A percentile compares a stretch with the other conserved stretches of the same genome.
phyloP scores from a whole-genome alignment of 2,329 filamentous ascomycete genomes.

The Fusarium sp. region DNA sequence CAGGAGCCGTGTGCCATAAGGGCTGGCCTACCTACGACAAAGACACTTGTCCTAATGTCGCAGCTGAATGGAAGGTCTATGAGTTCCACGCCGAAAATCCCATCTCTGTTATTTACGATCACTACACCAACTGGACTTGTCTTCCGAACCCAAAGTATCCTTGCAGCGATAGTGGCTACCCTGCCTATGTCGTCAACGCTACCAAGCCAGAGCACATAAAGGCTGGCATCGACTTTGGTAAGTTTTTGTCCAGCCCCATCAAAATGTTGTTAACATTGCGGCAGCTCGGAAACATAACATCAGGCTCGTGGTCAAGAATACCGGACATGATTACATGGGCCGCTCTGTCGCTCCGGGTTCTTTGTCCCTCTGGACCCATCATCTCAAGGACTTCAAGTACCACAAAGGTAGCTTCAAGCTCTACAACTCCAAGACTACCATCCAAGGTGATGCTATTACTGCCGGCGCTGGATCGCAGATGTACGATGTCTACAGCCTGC shows the following conservation, averaged over 20 bases:
- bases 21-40: conserved; percentile 47
- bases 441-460: conserved; percentile 65
- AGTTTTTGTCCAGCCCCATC: background rate
- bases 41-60: conserved; percentile 50
- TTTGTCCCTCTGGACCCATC: conserved; percentile 68
- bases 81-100: conserved; percentile 51
- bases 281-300: conserved; percentile 60
- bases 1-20: conserved; percentile 52
- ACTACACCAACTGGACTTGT: conserved; percentile 67
- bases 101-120: conserved; percentile 55
- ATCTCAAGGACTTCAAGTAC: conserved; percentile 59
- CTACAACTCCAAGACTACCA: conserved; percentile 57
- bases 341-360: conserved; percentile 65
- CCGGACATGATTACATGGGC: conserved; percentile 62
- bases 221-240: conserved; percentile 61
- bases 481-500: conserved; percentile 62
- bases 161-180: conserved; percentile 54
- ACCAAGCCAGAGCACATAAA: conserved; percentile 54
- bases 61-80: conserved; percentile 48
- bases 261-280: accelerated
- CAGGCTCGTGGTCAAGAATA: conserved; percentile 59
- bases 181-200: conserved; percentile 56
- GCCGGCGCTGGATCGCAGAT: conserved; percentile 68
- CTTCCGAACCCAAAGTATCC: conserved; percentile 58
- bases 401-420: conserved; percentile 60